These are phyloP conservation scores for Pyrenophora tritici-repentis DNA, from an alignment of 2,329 filamentous ascomycete genomes.

Conservation along the genomic window DNA sequence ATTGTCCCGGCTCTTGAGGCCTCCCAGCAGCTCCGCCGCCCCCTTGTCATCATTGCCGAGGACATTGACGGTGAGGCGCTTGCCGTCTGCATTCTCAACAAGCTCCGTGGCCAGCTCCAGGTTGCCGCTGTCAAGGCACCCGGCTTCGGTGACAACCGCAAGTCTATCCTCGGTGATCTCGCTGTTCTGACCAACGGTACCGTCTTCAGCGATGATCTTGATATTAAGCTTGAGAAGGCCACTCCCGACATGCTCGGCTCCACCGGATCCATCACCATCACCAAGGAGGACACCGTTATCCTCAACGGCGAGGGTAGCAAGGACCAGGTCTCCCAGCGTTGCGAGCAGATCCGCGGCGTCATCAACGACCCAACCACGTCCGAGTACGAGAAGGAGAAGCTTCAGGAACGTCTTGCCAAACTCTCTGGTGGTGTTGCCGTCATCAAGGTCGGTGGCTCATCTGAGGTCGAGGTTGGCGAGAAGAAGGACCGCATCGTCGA, in stretches of 20 bases:
- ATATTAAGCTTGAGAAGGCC: slow-evolving; percentile 98
- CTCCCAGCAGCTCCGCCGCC: slow-evolving; percentile 91
- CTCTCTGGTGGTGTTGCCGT: slow-evolving; percentile 98
- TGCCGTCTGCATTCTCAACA: slow-evolving; percentile 99
- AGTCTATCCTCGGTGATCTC: slow-evolving; percentile 97
- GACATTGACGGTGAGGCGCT: slow-evolving; percentile 99
- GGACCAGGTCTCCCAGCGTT: slow-evolving; percentile 90
- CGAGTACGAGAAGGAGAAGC: slow-evolving; percentile 99
- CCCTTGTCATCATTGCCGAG: slow-evolving; percentile 97
- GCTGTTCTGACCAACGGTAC: slow-evolving; percentile 94
- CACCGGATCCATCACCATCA: slow-evolving; percentile 98
- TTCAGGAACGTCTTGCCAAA: slow-evolving; percentile 99
- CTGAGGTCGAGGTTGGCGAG: slow-evolving; percentile 98
- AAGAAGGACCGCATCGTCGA: slow-evolving; percentile 99
- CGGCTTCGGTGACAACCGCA: slow-evolving; percentile 99
- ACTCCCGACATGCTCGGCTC: slow-evolving; percentile 95
- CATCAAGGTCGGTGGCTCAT: slow-evolving; percentile 97
- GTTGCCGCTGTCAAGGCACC: slow-evolving; percentile 98
- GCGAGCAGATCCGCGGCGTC: slow-evolving; percentile 98
- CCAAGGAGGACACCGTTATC: slow-evolving; percentile 99
- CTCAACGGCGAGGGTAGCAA: slow-evolving; percentile 96
- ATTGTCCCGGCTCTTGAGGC: slow-evolving; percentile 98
- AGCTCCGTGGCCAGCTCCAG: slow-evolving; percentile 98
- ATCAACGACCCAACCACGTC: slow-evolving; percentile 92
- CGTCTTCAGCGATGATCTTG: slow-evolving; percentile 97